These are phyloP conservation scores for Beauveria medogensis DNA, from an alignment of 2,329 filamentous ascomycete genomes.

Conservation along the genomic window DNA sequence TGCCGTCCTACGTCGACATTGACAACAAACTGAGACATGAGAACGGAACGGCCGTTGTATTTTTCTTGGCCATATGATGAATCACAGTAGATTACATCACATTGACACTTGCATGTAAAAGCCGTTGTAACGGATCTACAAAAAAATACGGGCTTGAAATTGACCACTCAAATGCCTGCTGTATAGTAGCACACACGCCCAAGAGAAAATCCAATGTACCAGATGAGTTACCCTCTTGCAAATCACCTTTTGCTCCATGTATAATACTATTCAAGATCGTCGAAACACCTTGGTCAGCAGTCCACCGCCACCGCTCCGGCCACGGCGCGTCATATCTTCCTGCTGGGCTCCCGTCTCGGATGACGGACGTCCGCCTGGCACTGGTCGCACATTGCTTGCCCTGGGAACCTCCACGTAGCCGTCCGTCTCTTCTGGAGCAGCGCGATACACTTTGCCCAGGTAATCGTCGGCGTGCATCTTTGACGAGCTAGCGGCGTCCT, in stretches of 20 bases:
- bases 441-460: slow-evolving; percentile 19
- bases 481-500: slow-evolving; percentile 16
- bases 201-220: not conserved
- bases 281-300: slow-evolving; percentile 30
- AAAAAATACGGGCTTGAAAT: not conserved
- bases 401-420: slow-evolving; percentile 28
- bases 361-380: slow-evolving; percentile 14
- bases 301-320: slow-evolving; percentile 21
- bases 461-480: slow-evolving; percentile 24
- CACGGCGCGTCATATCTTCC: slow-evolving; percentile 13
- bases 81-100: not conserved
- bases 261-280: slow-evolving; percentile 11
- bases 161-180: not conserved
- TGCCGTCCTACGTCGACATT: not conserved
- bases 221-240: not conserved
- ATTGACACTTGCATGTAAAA: not conserved
- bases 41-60: not conserved
- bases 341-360: slow-evolving; percentile 15
- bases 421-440: slow-evolving; percentile 21
- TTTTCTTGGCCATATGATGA: not conserved
- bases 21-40: not conserved
- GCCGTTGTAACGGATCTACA: not conserved
- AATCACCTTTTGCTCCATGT: not conserved
- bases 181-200: not conserved
- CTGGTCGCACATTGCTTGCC: slow-evolving; percentile 17